Evolutionary conservation across 805 yeast genomes (phyloP).

Genomic region (Pichia sporocuriosa): DNA sequence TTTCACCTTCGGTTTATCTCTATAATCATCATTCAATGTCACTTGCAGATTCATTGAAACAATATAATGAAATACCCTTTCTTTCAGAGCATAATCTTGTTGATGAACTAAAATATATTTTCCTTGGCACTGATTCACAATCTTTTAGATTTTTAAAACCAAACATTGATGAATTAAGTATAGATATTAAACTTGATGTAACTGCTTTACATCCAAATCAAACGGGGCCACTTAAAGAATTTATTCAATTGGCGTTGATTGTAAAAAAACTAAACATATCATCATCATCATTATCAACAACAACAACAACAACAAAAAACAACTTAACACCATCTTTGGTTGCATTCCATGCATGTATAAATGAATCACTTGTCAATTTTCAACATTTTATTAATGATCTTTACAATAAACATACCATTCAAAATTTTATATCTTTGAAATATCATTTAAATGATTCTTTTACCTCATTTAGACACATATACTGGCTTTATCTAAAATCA

Average conservation of each 20-base stretch:
- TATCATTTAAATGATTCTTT: slow-evolving; percentile 43
- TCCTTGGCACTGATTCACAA: slow-evolving; percentile 9
- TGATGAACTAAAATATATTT: background rate
- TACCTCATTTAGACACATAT: slow-evolving; percentile 50
- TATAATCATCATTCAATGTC: background rate
- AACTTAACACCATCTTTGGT: background rate
- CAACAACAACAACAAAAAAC: background rate
- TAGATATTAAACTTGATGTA: slow-evolving; percentile 4
- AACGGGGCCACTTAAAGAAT: slow-evolving; percentile 7
- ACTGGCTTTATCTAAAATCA: slow-evolving; percentile 34
- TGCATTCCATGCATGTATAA: slow-evolving; percentile 1
- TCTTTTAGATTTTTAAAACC: slow-evolving; percentile 8
- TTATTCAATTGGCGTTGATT: slow-evolving; percentile 10
- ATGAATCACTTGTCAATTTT: background rate
- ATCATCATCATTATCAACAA: background rate
- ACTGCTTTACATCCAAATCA: slow-evolving; percentile 3
- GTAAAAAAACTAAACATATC: slow-evolving; percentile 4
- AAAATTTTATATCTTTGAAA: slow-evolving; percentile 4
- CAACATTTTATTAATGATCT: background rate
- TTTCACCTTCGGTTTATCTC: background rate
- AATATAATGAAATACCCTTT: background rate
- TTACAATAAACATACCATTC: background rate
- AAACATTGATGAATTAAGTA: too few species aligned
- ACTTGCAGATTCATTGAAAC: background rate
- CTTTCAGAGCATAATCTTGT: background rate